Percentiles rank a stretch among this genome's conserved stretches.
Evolutionary conservation across 1,284 basidiomycete genomes (phyloP).

Genomic region (Marasmius tenuissimus): DNA sequence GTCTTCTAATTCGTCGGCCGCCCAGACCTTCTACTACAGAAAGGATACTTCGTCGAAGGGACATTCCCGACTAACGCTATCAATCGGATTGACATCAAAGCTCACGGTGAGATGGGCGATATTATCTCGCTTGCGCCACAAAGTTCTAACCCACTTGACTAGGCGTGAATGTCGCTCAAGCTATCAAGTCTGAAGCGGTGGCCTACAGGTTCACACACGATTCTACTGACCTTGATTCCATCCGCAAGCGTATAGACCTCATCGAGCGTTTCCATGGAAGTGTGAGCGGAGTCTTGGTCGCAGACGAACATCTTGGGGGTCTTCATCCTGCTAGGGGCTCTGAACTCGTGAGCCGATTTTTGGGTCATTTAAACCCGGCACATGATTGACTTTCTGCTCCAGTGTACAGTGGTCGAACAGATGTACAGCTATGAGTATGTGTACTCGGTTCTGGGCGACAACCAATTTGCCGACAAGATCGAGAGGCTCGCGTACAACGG

Average conservation of each 20-base stretch:
- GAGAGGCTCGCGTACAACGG: slow-evolving; percentile 18
- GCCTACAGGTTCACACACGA: slow-evolving; percentile 12
- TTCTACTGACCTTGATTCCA: neutral
- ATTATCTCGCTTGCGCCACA: neutral
- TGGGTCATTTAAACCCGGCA: neutral
- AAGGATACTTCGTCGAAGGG: slow-evolving; percentile 3
- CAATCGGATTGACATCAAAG: slow-evolving; percentile 12
- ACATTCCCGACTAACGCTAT: slow-evolving; percentile 11
- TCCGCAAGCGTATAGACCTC: neutral
- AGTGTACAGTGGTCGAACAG: slow-evolving; percentile 17
- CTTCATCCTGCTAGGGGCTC: slow-evolving; percentile 2
- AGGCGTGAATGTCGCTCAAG: slow-evolving; percentile 14
- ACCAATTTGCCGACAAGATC: slow-evolving; percentile 12
- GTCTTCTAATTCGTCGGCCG: neutral
- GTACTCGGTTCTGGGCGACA: slow-evolving; percentile 15
- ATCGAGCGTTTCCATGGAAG: neutral
- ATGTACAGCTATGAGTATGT: slow-evolving; percentile 16
- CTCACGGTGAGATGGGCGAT: slow-evolving; percentile 4
- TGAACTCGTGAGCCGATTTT: slow-evolving; percentile 10
- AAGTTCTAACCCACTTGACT: neutral
- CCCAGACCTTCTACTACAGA: slow-evolving; percentile 7
- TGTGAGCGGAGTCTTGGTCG: neutral
- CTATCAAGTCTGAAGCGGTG: slow-evolving; percentile 16
- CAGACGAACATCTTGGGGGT: neutral
- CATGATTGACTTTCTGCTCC: neutral